Evolutionary conservation across 1,284 basidiomycete species (phyloP), one percentile per base, ranked within the genome.

Genomic region (Apiotrichum akiyoshidainum): DNA sequence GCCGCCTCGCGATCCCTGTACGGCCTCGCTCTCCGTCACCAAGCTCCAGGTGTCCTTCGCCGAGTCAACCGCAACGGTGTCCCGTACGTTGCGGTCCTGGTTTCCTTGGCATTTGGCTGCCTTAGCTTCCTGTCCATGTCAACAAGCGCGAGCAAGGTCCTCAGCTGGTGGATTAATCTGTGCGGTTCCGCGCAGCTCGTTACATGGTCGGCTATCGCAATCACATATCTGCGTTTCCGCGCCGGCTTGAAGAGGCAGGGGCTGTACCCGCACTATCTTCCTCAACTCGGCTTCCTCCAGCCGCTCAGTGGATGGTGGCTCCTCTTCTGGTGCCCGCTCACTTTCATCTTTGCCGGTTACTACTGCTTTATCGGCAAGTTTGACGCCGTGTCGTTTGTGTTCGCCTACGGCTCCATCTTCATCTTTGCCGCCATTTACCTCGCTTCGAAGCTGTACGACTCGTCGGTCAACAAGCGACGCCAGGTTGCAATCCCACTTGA

Each of bases 211-310:
- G 56, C 64, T n/a, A 70, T 73, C 61, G 58, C 59, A 31, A 48
- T 69, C 54, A 69, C 69, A 9, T 73, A 60, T 54, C 53, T 73
- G 39, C 63, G 70, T 5, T 74, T 69, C 65, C 55, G 67, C 49
- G 44, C 55, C 1, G 71, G 68, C 0, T 59, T 69, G 50, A 66
- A 67, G 33, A 62, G 56, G 14, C 70, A 73, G 52, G 64, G 66
- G 17, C 55, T 70, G 31, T 60, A 60, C 52, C 47, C 56, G 14
- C 47, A 51, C 2, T 66, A 57, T 46, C 47, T 66, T 6, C 59
- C 64, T 2, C 48, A 54, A 8, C 11, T 17, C 9, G 63, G 62
- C 34, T 52, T 56, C 22, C 53, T 59, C 17, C 65, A 66, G 59
- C 70, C 70, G 2, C 65, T 52, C 49, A 61, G 61, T 2, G 66